Conservation (phyloP, 2,329 filamentous ascomycete genomes). For the Chalaropsis thielavioides region DNA sequence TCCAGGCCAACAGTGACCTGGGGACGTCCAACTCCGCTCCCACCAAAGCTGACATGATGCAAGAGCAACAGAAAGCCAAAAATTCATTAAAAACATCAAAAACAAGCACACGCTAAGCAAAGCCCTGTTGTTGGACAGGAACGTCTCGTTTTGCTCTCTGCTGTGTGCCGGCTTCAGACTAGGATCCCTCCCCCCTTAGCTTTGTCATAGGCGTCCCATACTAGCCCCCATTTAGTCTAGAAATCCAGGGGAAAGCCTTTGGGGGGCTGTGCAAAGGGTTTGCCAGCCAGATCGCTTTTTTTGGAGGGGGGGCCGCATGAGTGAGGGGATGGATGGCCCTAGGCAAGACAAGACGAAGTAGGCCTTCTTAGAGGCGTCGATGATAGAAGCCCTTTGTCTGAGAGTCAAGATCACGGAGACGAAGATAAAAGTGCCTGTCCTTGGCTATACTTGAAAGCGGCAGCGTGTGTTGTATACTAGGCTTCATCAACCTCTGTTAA, state of each 20-base stretch:
- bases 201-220: not conserved
- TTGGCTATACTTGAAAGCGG: no score
- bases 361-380: not conserved
- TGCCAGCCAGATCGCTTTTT: not conserved
- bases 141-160: not conserved
- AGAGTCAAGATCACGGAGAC: no score
- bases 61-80: no score
- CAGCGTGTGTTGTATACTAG: no score
- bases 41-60: no score
- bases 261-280: conserved; percentile 14
- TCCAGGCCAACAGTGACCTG: not conserved
- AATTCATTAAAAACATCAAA: no score
- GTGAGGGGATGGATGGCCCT: not conserved
- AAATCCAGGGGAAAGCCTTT: conserved; percentile 16
- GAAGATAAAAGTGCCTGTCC: no score
- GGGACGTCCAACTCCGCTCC: not conserved
- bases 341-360: not conserved
- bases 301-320: not conserved
- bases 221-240: conserved; percentile 1
- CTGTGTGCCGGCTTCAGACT: not conserved
- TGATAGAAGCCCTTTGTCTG: no score
- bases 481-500: no score
- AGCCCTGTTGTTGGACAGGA: not conserved
- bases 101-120: no score
- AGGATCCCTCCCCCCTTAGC: not conserved